A percentile compares a stretch with the other conserved stretches of the same genome.
phyloP scores from a whole-genome alignment of 202 grass and related monocot species.

The Dendrocalamus latiflorus region DNA sequence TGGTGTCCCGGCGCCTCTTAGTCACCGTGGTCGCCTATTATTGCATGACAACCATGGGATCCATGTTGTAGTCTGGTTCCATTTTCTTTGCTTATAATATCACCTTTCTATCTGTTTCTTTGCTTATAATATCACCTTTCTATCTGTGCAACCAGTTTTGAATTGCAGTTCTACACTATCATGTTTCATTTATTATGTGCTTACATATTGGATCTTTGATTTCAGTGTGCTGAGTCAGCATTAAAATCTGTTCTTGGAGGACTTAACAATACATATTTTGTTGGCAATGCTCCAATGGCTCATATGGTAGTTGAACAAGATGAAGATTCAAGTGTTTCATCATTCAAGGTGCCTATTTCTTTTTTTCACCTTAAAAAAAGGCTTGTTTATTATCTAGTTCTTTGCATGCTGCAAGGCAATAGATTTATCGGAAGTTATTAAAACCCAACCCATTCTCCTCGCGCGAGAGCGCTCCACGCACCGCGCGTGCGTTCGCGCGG shows the following conservation, averaged over 20 bases:
- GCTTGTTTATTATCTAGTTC: not conserved
- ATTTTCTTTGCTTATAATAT: slow-evolving; percentile 8
- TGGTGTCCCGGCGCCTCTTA: too few relatives aligned
- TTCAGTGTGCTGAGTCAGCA: slow-evolving; percentile 93
- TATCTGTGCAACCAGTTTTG: not conserved
- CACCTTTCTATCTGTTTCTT: not conserved
- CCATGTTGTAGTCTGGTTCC: slow-evolving; percentile 4
- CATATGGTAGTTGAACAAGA: slow-evolving; percentile 67
- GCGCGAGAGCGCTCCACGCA: too few relatives aligned
- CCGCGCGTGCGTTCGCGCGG: too few relatives aligned
- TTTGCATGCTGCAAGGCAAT: slow-evolving; percentile 3
- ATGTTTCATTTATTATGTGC: not conserved
- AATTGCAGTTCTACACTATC: not conserved
- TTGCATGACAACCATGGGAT: not conserved
- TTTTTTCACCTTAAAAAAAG: not conserved
- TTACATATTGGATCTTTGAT: slow-evolving; percentile 20
- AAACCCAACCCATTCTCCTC: too few relatives aligned
- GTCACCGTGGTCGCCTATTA: too few relatives aligned
- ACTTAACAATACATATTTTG: slow-evolving; percentile 88
- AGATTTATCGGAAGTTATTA: too few relatives aligned
- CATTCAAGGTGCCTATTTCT: slow-evolving; percentile 61
- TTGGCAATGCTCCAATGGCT: slow-evolving; percentile 98
- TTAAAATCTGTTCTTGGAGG: slow-evolving; percentile 78
- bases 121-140: not conserved
- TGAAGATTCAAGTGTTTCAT: slow-evolving; percentile 37